phyloP scores from a whole-genome alignment of 352 stramenopile species.

The Phytopythium helicoides region DNA sequence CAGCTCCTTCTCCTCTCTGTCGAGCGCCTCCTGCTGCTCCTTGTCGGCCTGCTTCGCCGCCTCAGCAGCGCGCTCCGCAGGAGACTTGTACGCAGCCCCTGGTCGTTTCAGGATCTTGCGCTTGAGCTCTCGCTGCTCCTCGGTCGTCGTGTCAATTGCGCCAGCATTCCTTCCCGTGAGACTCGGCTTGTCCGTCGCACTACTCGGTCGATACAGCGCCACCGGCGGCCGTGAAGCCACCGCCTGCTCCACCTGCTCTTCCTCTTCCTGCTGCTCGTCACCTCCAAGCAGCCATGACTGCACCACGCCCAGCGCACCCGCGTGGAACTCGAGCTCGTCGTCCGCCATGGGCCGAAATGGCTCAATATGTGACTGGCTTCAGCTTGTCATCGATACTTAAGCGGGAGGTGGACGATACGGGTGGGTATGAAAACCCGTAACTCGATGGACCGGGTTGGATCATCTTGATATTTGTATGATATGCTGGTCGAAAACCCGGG shows the following conservation, averaged over 20 bases:
- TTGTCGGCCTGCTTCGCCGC: slow-evolving; percentile 24
- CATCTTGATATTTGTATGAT: too few relatives aligned
- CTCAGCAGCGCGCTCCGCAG: slow-evolving; percentile 29
- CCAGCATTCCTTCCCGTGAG: slow-evolving; percentile 22
- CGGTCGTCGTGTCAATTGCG: slow-evolving; percentile 24
- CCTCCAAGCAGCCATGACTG: slow-evolving; percentile 56
- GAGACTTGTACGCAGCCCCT: slow-evolving; percentile 20
- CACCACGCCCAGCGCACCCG: slow-evolving; percentile 59
- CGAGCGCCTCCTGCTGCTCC: slow-evolving; percentile 26
- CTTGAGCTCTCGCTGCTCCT: slow-evolving; percentile 71
- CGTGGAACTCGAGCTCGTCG: slow-evolving; percentile 57
- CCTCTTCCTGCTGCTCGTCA: slow-evolving; percentile 10
- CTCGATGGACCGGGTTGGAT: too few relatives aligned
- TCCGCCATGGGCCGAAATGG: slow-evolving; percentile 17
- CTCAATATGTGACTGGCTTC: too few relatives aligned
- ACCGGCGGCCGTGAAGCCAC: slow-evolving; percentile 19
- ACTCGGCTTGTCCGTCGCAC: slow-evolving; percentile 19
- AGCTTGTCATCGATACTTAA: too few relatives aligned
- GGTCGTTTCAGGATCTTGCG: slow-evolving; percentile 66
- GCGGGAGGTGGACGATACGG: too few relatives aligned
- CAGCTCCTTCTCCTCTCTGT: slow-evolving; percentile 64
- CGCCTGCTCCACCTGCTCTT: background rate
- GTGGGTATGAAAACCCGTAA: too few relatives aligned
- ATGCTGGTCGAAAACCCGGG: too few relatives aligned
- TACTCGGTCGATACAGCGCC: slow-evolving; percentile 53